Base-by-base conservation (phyloP, 1,284 basidiomycete species). In the Marasmius fiardii region DNA sequence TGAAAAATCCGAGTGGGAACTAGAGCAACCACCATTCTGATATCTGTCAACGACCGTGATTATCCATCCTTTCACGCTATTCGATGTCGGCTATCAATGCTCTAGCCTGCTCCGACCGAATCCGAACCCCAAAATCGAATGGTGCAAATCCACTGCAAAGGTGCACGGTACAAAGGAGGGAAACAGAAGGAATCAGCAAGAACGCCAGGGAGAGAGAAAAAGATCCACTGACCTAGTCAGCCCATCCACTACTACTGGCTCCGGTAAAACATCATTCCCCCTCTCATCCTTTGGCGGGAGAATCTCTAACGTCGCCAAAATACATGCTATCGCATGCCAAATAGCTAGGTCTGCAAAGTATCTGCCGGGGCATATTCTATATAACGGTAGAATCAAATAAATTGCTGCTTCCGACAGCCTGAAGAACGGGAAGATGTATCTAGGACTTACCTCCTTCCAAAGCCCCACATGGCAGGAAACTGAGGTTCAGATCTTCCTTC, bases 321-420 rank as follows among this genome's bases (percentile, higher is more conserved):
- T 59, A 21, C 59, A n/a, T n/a, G n/a, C n/a, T n/a, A n/a, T n/a
- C 57, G 20, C 54, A 41, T 62, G 56, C 62, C 62, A 65, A 21
- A 65, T 33, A 18, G 59, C 54, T 16, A 56, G 55, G 33, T 65
- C 62, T 31, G 61, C 62, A 52, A 62, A 55, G 48, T 55, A 56
- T 21, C 59, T 26, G 20, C 61, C 61, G 21, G 61, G 59, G 43
- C 62, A 62, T n/a, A 61, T 60, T 43, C 62, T 51, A 34, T n/a
- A n/a, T 8, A 31, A 10, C 10, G 28, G 43, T 1, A 39, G n/a
- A 7, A 34, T n/a, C n/a, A 11, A 28, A n/a, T n/a, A n/a, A n/a
- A n/a, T n/a, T 18, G 14, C 7, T 18, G n/a, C 4, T n/a, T n/a
- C n/a, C n/a, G n/a, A 7, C 12, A 12, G 12, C n/a, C n/a, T n/a